Conservation (phyloP, 176 grass and related monocot genomes). For the Pharus latifolius region DNA sequence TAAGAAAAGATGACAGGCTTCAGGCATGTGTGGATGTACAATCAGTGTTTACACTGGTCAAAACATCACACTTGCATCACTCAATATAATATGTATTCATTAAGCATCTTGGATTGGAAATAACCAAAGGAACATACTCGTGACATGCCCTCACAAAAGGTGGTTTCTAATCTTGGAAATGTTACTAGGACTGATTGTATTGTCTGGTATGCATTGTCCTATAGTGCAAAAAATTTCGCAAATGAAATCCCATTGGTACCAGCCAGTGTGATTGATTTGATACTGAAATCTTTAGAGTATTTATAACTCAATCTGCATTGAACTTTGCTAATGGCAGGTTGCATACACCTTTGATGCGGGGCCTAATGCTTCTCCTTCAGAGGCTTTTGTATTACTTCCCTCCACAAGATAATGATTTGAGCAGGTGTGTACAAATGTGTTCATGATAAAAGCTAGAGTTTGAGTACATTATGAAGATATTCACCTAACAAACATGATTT, state of each 20-base stretch:
- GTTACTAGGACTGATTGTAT: background rate
- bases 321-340: slow-evolving; percentile 29
- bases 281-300: background rate
- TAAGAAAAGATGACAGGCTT: no score
- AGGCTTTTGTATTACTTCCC: slow-evolving; percentile 73
- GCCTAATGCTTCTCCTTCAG: slow-evolving; percentile 80
- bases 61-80: background rate
- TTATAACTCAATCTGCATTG: background rate
- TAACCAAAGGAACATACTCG: background rate
- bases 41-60: background rate
- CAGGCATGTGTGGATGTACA: background rate
- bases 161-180: no score
- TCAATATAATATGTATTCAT: background rate
- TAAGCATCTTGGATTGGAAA: background rate
- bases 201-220: background rate
- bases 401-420: slow-evolving; percentile 60
- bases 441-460: background rate
- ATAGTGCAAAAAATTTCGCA: no score
- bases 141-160: no score
- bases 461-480: background rate
- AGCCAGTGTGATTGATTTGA: background rate
- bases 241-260: background rate
- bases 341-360: slow-evolving; percentile 95
- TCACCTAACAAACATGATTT: background rate
- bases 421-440: slow-evolving; percentile 29